These are phyloP conservation scores for Ilyonectria sp. DNA, from an alignment of 2,329 filamentous ascomycete species.

Conservation along the genomic window DNA sequence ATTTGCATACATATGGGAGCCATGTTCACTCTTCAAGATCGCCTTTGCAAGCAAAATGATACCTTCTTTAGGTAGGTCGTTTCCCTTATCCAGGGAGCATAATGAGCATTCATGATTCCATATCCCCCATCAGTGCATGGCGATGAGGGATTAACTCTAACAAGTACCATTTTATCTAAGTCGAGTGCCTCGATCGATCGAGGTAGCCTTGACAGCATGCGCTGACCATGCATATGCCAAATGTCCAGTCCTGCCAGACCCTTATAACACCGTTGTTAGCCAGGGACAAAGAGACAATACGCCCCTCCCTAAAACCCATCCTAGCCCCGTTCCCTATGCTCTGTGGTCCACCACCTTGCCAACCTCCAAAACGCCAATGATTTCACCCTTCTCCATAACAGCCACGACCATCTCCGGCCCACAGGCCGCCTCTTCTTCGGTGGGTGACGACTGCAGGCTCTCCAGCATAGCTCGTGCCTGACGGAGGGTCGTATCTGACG, in stretches of 20 bases:
- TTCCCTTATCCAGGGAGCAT: conserved; percentile 4
- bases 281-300: neutral
- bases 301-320: neutral
- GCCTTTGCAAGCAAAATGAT: neutral
- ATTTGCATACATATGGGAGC: neutral
- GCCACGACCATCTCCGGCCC: conserved; percentile 47
- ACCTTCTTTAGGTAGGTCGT: neutral
- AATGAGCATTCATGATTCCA: conserved; percentile 16
- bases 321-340: conserved; percentile 13
- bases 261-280: conserved; percentile 6
- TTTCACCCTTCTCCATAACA: conserved; percentile 49
- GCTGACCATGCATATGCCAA: conserved; percentile 19
- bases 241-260: conserved; percentile 15
- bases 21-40: neutral
- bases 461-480: conserved; percentile 68
- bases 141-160: conserved; percentile 5
- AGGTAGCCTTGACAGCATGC: conserved; percentile 6
- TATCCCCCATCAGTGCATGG: neutral
- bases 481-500: conserved; percentile 68
- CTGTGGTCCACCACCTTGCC: conserved; percentile 42
- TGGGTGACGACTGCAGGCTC: conserved; percentile 53
- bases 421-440: conserved; percentile 47
- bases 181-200: conserved; percentile 14
- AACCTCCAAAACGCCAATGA: conserved; percentile 49
- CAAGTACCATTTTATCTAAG: neutral